phyloP scores from a whole-genome alignment of 2,329 filamentous ascomycete species.

The Colletotrichum cordylinicola region DNA sequence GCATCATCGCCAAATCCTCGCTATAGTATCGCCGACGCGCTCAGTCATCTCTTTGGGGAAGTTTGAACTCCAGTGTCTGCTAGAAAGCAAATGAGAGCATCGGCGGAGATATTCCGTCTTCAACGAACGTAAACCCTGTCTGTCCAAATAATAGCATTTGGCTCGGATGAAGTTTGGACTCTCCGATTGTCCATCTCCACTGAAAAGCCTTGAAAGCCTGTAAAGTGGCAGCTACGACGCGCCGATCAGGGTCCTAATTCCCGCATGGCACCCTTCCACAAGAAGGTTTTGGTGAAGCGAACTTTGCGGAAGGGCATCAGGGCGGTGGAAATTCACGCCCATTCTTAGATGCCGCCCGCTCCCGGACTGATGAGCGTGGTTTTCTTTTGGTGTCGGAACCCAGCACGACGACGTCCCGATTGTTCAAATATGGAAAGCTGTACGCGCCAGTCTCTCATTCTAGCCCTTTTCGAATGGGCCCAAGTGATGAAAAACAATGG shows the following conservation, averaged over 20 bases:
- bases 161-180: slow-evolving; percentile 20
- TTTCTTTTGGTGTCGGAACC: not conserved
- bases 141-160: not conserved
- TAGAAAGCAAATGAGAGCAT: not conserved
- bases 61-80: not conserved
- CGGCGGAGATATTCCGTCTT: not conserved
- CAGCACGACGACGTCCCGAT: not conserved
- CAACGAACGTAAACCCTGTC: not conserved
- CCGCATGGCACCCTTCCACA: not conserved
- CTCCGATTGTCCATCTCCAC: not conserved
- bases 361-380: not conserved
- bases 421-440: not conserved
- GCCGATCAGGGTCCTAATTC: slow-evolving; percentile 15
- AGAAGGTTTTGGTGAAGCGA: slow-evolving; percentile 5
- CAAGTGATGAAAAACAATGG: not conserved
- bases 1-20: not conserved
- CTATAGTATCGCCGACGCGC: not conserved
- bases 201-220: not conserved
- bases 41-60: not conserved
- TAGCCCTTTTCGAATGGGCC: not conserved
- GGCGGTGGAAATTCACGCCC: not conserved
- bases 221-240: not conserved
- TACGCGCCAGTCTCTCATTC: not conserved
- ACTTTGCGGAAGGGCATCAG: not conserved
- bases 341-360: not conserved